Percentiles rank a stretch among this genome's conserved stretches.
phyloP scores from a whole-genome alignment of 306 rosid species.

The Inga oerstediana region DNA sequence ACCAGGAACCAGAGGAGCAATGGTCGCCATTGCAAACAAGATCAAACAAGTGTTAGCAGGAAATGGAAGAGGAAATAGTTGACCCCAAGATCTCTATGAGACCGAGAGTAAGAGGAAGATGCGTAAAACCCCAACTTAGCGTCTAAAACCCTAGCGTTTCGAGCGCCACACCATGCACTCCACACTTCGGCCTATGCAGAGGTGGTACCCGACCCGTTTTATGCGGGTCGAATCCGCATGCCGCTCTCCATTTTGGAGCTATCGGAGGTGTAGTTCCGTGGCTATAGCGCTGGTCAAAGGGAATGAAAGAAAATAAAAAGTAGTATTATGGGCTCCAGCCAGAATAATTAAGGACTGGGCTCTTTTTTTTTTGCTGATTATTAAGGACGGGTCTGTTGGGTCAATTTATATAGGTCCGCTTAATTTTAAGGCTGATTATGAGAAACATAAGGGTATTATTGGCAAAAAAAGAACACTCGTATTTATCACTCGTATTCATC shows the following conservation, averaged over 20 bases:
- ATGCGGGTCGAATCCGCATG: no score
- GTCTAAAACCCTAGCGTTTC: slow-evolving; percentile 22
- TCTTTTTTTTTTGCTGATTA: no score
- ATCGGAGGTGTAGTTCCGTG: no score
- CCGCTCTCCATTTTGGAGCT: not conserved
- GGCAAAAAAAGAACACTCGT: no score
- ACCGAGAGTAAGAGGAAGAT: not conserved
- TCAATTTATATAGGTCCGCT: no score
- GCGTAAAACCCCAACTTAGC: not conserved
- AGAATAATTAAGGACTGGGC: no score
- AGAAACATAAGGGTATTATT: no score
- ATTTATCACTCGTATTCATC: not conserved
- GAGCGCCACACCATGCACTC: not conserved
- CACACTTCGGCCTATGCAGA: not conserved
- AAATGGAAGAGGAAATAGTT: not conserved
- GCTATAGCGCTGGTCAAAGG: no score
- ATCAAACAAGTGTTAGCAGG: not conserved
- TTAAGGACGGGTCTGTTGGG: no score
- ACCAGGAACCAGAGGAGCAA: slow-evolving; percentile 32
- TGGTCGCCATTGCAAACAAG: slow-evolving; percentile 43
- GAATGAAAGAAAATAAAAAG: no score
- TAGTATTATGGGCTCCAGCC: no score
- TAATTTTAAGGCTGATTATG: no score
- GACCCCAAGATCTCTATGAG: slow-evolving; percentile 1
- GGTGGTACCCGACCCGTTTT: not conserved